Conservation (phyloP, 768 basidiomycete species). For the Boletellus ananas region DNA sequence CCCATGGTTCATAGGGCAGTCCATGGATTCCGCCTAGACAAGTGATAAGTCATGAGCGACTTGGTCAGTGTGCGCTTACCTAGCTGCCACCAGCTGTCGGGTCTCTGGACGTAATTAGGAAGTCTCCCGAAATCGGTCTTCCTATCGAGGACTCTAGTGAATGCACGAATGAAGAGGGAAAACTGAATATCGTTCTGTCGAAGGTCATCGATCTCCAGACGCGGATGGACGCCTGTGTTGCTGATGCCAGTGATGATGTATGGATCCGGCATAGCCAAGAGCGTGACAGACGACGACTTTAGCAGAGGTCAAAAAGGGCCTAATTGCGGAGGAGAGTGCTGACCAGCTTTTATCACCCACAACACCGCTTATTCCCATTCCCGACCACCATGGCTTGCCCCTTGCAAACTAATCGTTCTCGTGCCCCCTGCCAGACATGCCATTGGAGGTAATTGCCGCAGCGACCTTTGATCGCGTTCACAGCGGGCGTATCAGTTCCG, state of each 20-base stretch:
- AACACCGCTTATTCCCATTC: too few species aligned
- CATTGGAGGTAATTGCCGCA: too few species aligned
- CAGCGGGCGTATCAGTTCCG: too few species aligned
- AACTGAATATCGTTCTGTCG: conserved; percentile 8
- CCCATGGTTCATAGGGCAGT: conserved; percentile 13
- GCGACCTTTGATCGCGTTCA: too few species aligned
- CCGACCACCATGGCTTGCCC: too few species aligned
- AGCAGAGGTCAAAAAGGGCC: too few species aligned
- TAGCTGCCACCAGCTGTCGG: conserved; percentile 22
- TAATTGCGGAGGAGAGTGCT: too few species aligned
- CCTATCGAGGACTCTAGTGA: conserved; percentile 7
- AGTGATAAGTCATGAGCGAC: neutral
- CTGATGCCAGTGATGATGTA: conserved; percentile 8
- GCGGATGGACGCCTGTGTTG: conserved; percentile 6
- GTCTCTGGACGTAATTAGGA: conserved; percentile 10
- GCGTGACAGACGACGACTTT: too few species aligned
- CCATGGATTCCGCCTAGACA: conserved; percentile 15
- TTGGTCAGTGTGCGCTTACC: neutral
- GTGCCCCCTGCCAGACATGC: too few species aligned
- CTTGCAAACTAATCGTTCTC: too few species aligned
- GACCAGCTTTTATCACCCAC: too few species aligned
- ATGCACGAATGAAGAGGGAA: conserved; percentile 17
- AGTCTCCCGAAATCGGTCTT: neutral
- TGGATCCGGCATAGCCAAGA: conserved; percentile 7
- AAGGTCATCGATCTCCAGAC: conserved; percentile 17